Conservation (phyloP, 2,329 filamentous ascomycete genomes). For the Xylariaceae sp. region DNA sequence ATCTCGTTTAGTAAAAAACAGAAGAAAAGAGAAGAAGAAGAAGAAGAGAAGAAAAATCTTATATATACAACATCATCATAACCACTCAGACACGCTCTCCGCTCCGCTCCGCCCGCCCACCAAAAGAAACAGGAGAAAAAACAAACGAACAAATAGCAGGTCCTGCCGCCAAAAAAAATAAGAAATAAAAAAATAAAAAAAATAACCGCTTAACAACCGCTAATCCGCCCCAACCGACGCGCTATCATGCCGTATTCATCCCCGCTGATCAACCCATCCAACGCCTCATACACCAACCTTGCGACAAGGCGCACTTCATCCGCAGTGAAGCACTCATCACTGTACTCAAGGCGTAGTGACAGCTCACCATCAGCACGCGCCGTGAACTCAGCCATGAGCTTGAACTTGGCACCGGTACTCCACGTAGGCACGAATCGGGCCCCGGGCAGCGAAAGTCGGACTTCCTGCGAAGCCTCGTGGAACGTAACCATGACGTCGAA, state of each 20-base stretch:
- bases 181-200: too few species aligned
- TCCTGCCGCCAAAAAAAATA: too few species aligned
- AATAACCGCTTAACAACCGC: background rate
- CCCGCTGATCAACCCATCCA: background rate
- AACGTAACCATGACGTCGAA: slow-evolving; percentile 2
- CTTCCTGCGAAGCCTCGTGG: background rate
- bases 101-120: too few species aligned
- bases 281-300: background rate
- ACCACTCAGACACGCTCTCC: too few species aligned
- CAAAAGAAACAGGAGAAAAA: too few species aligned
- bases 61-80: background rate
- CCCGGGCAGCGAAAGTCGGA: background rate
- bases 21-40: too few species aligned
- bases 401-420: slow-evolving; percentile 11
- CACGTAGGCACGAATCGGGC: background rate
- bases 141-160: too few species aligned
- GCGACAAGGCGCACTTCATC: background rate
- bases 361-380: background rate
- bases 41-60: background rate
- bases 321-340: slow-evolving; percentile 3
- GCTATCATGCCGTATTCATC: background rate
- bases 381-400: slow-evolving; percentile 12
- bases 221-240: background rate
- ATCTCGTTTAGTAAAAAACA: too few species aligned
- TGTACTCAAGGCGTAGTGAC: slow-evolving; percentile 5